These are phyloP conservation scores for Candolleomyces efflorescens DNA, from an alignment of 768 basidiomycete species.

Conservation along the genomic window DNA sequence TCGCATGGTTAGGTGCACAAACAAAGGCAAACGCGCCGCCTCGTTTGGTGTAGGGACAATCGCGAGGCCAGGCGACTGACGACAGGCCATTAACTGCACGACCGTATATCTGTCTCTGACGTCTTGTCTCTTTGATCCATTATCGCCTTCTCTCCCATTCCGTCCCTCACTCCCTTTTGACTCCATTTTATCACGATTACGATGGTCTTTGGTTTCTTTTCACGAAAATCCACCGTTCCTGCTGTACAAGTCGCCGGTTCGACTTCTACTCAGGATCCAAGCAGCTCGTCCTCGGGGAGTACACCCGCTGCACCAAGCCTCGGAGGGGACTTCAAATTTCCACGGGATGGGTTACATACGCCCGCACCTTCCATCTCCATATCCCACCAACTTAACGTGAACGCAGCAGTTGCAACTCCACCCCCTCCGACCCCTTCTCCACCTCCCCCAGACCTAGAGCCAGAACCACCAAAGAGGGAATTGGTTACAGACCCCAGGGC, in stretches of 20 bases:
- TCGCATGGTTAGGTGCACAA: not conserved
- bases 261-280: not conserved
- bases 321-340: not conserved
- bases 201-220: slow-evolving; percentile 8
- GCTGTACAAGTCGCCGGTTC: not conserved
- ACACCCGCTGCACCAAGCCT: not conserved
- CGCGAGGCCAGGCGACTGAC: not conserved
- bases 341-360: not conserved
- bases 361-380: slow-evolving; percentile 4
- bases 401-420: not conserved
- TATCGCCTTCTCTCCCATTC: not conserved
- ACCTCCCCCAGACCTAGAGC: slow-evolving; percentile 15
- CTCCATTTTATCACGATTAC: not conserved
- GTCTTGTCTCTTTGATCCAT: too few species aligned
- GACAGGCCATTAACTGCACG: not conserved
- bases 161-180: not conserved
- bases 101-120: too few species aligned
- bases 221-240: not conserved
- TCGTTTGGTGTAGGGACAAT: not conserved
- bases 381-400: not conserved
- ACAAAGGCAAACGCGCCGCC: not conserved
- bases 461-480: not conserved
- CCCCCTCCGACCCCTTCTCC: slow-evolving; percentile 26
- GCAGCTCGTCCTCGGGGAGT: not conserved
- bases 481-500: slow-evolving; percentile 32